phyloP scores from a whole-genome alignment of 352 stramenopile genomes.

The Phytophthora ohioensis region DNA sequence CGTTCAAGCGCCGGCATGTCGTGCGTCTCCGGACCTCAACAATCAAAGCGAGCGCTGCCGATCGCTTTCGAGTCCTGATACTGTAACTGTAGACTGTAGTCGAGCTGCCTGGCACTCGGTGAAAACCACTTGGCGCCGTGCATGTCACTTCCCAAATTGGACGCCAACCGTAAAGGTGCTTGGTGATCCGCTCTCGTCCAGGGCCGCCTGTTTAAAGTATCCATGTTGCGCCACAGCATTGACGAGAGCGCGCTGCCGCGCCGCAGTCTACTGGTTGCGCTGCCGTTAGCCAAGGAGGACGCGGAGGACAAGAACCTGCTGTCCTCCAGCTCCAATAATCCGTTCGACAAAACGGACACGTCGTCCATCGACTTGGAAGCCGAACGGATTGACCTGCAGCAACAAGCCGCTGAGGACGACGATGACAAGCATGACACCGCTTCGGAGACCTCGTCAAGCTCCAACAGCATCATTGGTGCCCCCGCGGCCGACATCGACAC shows the following conservation, averaged over 20 bases:
- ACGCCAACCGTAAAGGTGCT: conserved; percentile 30
- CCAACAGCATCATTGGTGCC: conserved; percentile 26
- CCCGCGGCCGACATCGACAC: conserved; percentile 13
- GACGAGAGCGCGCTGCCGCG: conserved; percentile 32
- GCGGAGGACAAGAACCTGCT: conserved; percentile 16
- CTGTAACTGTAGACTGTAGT: not conserved
- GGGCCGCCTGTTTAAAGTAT: conserved; percentile 21
- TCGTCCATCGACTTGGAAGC: conserved; percentile 38
- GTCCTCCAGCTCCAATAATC: conserved; percentile 30
- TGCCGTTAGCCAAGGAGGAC: conserved; percentile 10
- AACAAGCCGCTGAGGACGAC: conserved; percentile 6
- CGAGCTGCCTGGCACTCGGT: conserved; percentile 2
- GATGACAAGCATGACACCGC: conserved; percentile 30
- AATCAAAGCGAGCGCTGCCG: conserved; percentile 1
- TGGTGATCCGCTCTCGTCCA: conserved; percentile 13
- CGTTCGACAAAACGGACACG: conserved; percentile 20
- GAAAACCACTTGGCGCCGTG: conserved; percentile 23
- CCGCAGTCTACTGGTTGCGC: conserved; percentile 24
- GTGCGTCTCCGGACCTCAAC: conserved; percentile 35
- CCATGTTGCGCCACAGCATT: conserved; percentile 41
- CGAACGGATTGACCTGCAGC: conserved; percentile 25
- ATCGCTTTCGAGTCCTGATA: conserved; percentile 9
- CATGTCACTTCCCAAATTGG: conserved; percentile 34
- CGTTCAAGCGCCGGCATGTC: conserved; percentile 17
- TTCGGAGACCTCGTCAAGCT: conserved; percentile 36